Base-by-base conservation (phyloP, 495 filamentous ascomycete genomes). In the Aspergillus cavernicola region DNA sequence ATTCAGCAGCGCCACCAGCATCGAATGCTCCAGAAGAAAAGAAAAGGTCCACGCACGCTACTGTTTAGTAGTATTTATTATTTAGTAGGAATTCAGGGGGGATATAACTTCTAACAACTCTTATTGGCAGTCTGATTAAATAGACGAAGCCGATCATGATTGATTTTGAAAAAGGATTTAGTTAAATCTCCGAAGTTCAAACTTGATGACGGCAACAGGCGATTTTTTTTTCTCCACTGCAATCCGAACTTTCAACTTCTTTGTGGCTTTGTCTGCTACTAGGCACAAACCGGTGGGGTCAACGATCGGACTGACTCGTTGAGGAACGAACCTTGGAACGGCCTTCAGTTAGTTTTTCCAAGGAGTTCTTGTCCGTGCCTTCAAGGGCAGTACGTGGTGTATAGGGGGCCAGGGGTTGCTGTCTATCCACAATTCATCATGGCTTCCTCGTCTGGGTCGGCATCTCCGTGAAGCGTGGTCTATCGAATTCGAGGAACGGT, bases 131-230 rank as follows among this genome's bases (percentile, higher is more conserved):
- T 29, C 6, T 18, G 13, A 6, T 23, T 43, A 26, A 26, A 42
- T 42, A 28, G n/a, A 7, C 3, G 6, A 7, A n/a, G 19, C 23
- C 22, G 41, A 28, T 29, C 41, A 11, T 11, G 7, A 15, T 18
- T n/a, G n/a, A 4, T 13, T 13, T 12, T 13, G 11, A n/a, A 11
- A 1, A 18, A 33, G 31, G 31, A 47, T 36, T 19, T 12, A 31
- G 19, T 23, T 36, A 47, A 47, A 47, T 36, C 44, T 47, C 44
- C 23, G n/a, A n/a, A n/a, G n/a, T n/a, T n/a, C n/a, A n/a, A n/a
- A n/a, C n/a, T n/a, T n/a, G n/a, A n/a, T n/a, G 29, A 47, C 16
- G 31, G 10, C 44, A 36, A 47, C 31, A 11, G 16, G 44, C 18
- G 43, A n/a, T 3, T 45, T n/a, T n/a, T n/a, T 28, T 46, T 45